A percentile compares a stretch with the other conserved stretches of the same genome.
Evolutionary conservation across 371 early-diverging fungal genomes (phyloP).

Genomic region (Actinomortierella wolfii): DNA sequence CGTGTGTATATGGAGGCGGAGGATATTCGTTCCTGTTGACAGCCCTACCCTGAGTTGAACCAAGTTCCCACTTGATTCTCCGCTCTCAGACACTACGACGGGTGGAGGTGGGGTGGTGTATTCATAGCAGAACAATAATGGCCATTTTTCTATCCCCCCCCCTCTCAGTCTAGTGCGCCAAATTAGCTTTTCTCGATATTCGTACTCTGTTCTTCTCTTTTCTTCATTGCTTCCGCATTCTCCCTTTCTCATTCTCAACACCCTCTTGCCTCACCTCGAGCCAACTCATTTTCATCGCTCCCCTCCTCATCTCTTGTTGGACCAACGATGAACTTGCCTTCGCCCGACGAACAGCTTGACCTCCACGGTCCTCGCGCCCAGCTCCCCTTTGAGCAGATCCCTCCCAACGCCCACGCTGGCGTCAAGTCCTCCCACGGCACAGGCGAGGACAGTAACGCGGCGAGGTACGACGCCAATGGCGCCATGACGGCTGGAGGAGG

Average conservation of each 20-base stretch:
- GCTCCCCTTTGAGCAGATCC: constrained; percentile 43
- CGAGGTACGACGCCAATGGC: constrained; percentile 26
- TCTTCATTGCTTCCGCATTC: constrained; percentile 18
- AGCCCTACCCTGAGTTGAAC: too few species aligned
- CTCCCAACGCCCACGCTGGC: constrained; percentile 33
- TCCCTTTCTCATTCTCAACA: constrained; percentile 14
- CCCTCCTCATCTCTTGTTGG: constrained; percentile 1
- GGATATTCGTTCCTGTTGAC: too few species aligned
- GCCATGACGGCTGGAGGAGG: constrained; percentile 29
- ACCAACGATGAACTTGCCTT: constrained; percentile 38
- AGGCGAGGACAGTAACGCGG: constrained; percentile 19
- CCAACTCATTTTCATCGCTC: constrained; percentile 3
- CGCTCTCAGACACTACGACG: too few species aligned
- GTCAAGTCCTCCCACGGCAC: constrained; percentile 41
- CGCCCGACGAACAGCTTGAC: constrained; percentile 45
- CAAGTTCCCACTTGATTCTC: too few species aligned
- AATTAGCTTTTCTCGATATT: constrained; percentile 20
- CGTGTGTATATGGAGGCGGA: too few species aligned
- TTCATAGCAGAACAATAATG: too few species aligned
- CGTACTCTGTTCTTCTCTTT: constrained; percentile 18
- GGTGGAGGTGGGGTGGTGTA: too few species aligned
- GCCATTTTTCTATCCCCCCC: background rate
- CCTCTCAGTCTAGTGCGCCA: constrained; percentile 3
- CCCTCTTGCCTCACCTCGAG: constrained; percentile 7
- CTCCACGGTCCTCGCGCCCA: constrained; percentile 41